Evolutionary conservation across 2,329 filamentous ascomycete species (phyloP), one percentile per base, ranked within the genome.

Genomic region (Claviceps fusiformis): DNA sequence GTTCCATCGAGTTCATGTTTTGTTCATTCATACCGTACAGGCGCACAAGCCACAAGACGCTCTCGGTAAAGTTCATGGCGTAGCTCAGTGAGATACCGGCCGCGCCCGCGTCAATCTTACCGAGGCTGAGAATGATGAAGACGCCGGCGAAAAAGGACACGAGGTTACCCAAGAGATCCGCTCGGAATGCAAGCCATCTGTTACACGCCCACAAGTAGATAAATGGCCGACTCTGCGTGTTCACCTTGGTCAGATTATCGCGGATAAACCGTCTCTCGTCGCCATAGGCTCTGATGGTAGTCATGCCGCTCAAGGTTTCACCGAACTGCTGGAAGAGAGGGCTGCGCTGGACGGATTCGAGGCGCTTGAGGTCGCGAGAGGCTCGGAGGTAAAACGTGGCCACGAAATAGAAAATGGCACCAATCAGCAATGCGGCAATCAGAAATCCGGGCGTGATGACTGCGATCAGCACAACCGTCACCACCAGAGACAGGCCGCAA

Each of bases 1-100:
- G 88, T 72, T 98, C 93, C 51, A 97, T 91, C 3, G 92, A 92
- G 71, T 98, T 98, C 93, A 98, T 97, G 71, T 96, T 97, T 71
- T 98, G 93, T 72, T 98, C 93, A 64, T 97, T 96, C 66, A 88
- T 83, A 0, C 91, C 86, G 68, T 98, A 98, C 15, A 96, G 78
- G 50, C 93, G 85, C 35, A 98, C 91, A 55, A 97, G 83, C 93
- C 93, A 98, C 19, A 98, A 74, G 7, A 98, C 87, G 61, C 95
- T 97, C 69, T 98, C 93, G 0, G 91, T 95, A 65, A 98, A 98
- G 1, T 89, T 92, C 62, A 98, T 89, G 17, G 93, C 93, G 65
- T 98, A 98, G 52, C 89, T 95, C 64, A 98, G 75, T 5, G 93
- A 95, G 59, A 98, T 80, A 74, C 93, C 93, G 37, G 92, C 93